Base-by-base conservation (phyloP, 257 asterid species). In the Leonotis leonurus region DNA sequence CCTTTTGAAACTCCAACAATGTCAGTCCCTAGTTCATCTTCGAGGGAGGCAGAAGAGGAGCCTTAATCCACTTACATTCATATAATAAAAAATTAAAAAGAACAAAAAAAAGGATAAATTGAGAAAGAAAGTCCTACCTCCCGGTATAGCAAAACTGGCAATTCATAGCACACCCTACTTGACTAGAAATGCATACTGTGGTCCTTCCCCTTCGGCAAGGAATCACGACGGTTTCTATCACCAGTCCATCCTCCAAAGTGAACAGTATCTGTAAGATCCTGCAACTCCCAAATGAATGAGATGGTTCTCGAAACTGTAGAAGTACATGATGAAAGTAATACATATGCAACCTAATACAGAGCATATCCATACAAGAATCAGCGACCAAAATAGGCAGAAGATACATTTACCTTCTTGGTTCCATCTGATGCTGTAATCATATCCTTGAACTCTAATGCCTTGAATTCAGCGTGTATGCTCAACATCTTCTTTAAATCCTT, bases 91-190 rank as follows among this genome's bases (percentile, higher is more conserved):
- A 12, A 53, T 10, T 40, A 5, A 20, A 29, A 20, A 39, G 17
- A 6, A 20, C 1, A 29, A 4, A 27, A 18, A 17, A 36, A 18
- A 25, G 49, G 14, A 62, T 18, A 59, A 45, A 17, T 32, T 41
- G 25, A 32, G 30, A n/a, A 27, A 55, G 39, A 27, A n/a, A 29
- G 8, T 45, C 77, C 68, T 78, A 73, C 99, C 97, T 89, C 75
- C 99, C 99, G 13, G 99, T 89, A 77, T 87, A 93, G 83, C 99
- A 93, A 83, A 93, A 89, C 77, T 93, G 99, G 69, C 99, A 93
- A 75, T 93, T 93, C 99, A 93, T 85, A 0, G 85, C 95, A 56
- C 97, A 89, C 53, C 99, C 99, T 57, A 93, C 99, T 83, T 93
- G 99, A 80, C 99, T 89, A 39, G 99, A 93, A 70, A 93, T 82